Evolutionary conservation across 768 basidiomycete species (phyloP).

Genomic region (Boletus insuetus): DNA sequence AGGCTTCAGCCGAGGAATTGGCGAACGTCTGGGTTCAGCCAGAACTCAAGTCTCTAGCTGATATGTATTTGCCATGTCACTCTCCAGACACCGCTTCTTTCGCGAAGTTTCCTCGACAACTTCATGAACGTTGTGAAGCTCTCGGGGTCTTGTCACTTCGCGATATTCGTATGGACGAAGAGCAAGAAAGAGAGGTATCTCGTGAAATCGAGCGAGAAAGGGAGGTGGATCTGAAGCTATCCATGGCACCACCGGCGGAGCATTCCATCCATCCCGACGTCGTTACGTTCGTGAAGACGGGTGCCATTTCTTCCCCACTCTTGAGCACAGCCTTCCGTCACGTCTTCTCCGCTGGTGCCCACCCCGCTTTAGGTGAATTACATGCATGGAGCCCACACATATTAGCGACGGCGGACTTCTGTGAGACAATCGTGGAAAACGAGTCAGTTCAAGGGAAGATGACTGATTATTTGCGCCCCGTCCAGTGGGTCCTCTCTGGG

Average conservation of each 20-base stretch:
- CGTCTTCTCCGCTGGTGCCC: background rate
- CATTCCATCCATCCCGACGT: no score
- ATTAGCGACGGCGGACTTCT: background rate
- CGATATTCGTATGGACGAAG: background rate
- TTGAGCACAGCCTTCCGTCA: no score
- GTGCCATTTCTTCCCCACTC: no score
- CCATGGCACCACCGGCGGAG: no score
- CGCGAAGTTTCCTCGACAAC: background rate
- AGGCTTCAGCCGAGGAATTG: no score
- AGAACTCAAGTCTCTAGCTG: background rate
- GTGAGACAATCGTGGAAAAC: background rate
- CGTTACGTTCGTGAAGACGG: no score
- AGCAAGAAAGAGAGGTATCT: background rate
- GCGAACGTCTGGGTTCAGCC: background rate
- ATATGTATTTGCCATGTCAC: background rate
- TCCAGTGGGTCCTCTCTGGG: background rate
- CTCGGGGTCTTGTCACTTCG: background rate
- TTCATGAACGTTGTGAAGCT: no score
- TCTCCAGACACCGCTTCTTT: no score
- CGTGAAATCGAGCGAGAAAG: background rate
- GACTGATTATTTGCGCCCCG: background rate
- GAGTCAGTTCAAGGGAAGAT: background rate
- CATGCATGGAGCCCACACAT: background rate
- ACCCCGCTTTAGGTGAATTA: background rate
- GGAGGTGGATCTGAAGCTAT: no score